Base-by-base conservation (phyloP, 2,329 filamentous ascomycete species). In the Penicillium sp. region DNA sequence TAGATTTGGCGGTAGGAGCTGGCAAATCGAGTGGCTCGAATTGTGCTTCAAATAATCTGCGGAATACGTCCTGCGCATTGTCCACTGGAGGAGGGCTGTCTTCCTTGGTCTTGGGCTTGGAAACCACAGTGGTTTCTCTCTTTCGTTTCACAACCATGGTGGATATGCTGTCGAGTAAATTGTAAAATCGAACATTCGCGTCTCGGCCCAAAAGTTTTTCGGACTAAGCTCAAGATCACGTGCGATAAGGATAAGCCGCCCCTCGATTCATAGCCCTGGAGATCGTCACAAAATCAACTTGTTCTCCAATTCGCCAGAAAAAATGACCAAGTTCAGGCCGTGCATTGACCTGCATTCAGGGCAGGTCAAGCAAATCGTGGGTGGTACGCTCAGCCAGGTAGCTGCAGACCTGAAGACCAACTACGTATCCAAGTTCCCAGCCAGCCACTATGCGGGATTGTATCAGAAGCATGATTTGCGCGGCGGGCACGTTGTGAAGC, bases 311-410 rank as follows among this genome's bases (percentile, higher is more conserved):
- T 61, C 39, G 45, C 39, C 35, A 17, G 52, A 49, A 9, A 78
- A 61, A 43, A 96, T 99, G 94, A 97, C 94, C 3, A 87, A 88
- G 67, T 99, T 99, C 72, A 84, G 94, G 39, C 94, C 94, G 21
- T 99, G 94, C 73, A 97, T 99, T 76, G 94, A 99, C 78, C 85
- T 99, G 53, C 94, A 99, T 76, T 89, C 93, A n/a, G 94, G 94
- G 15, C 89, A 93, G 73, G 94, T 99, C 59, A 99, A 99, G 81
- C 94, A 99, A 76, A 99, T 99, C 67, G 93, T 99, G 41, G 94
- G 94, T 66, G 93, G 94, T 59, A 97, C 94, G 1, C 84, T 99
- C 61, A 89, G 89, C 77, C 84, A 84, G 72, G 75, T 82, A 9
- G 84, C 84, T 1, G 74, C 82, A 7, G 81, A 84, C 56, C 83